Evolutionary conservation across 306 rosid genomes (phyloP).

Genomic region (Rosa lucieae): DNA sequence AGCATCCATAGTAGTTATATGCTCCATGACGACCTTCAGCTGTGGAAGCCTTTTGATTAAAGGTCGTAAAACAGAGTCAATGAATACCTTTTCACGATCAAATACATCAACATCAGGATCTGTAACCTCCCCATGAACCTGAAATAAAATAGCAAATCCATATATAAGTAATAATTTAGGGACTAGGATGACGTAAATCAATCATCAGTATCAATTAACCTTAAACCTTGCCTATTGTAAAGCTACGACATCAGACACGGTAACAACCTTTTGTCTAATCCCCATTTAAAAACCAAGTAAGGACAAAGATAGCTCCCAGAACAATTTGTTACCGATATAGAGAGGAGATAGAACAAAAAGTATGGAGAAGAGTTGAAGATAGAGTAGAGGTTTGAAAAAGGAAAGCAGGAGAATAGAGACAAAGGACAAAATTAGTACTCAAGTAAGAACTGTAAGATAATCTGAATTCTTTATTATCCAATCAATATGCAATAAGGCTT

Average conservation of each 20-base stretch:
- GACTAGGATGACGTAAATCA: background rate
- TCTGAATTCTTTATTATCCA: background rate
- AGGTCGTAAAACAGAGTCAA: slow-evolving; percentile 77
- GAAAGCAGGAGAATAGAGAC: background rate
- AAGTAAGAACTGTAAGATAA: background rate
- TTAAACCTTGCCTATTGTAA: background rate
- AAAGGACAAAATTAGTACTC: background rate
- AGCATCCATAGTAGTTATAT: slow-evolving; percentile 84
- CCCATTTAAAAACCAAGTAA: background rate
- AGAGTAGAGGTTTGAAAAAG: background rate
- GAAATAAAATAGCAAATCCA: slow-evolving; percentile 16
- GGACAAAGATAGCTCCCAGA: background rate
- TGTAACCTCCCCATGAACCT: slow-evolving; percentile 96
- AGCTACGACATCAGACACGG: background rate
- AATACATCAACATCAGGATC: slow-evolving; percentile 71
- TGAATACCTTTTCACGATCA: slow-evolving; percentile 85
- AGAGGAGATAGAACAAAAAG: background rate
- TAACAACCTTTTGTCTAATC: background rate
- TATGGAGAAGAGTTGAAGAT: background rate
- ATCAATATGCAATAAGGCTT: background rate
- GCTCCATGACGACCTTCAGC: slow-evolving; percentile 91
- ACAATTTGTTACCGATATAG: background rate
- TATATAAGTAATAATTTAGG: background rate
- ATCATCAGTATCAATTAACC: background rate
- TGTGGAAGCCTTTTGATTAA: slow-evolving; percentile 73